Evolutionary conservation across 2,329 filamentous ascomycete genomes (phyloP).

Genomic region (Penicillium janthinellum): DNA sequence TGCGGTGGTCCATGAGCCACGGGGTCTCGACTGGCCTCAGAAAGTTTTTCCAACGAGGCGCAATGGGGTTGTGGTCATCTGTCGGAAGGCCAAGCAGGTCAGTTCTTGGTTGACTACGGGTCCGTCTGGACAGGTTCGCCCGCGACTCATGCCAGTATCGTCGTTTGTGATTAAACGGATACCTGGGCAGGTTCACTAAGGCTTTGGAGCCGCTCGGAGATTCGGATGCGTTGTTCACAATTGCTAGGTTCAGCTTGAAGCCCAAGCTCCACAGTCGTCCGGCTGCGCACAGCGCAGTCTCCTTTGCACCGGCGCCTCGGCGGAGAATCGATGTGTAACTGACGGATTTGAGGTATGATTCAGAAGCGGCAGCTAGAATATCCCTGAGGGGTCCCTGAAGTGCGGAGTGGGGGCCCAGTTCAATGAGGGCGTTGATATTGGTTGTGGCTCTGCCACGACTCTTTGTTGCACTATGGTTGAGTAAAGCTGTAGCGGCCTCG

Average conservation of each 20-base stretch:
- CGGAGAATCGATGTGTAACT: neutral
- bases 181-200: neutral
- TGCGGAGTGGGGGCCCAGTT: neutral
- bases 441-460: neutral
- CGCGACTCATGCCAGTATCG: neutral
- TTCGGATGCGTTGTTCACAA: too few relatives aligned
- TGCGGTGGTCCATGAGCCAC: neutral
- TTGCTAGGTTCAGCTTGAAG: too few relatives aligned
- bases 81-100: constrained; percentile 1
- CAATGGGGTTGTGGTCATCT: neutral
- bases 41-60: constrained; percentile 1
- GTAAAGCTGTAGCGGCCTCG: neutral
- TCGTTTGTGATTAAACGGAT: neutral
- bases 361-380: neutral
- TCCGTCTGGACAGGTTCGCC: neutral
- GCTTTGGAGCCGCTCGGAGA: too few relatives aligned
- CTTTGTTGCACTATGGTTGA: neutral
- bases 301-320: neutral
- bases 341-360: neutral
- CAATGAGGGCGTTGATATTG: neutral
- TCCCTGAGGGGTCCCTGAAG: neutral
- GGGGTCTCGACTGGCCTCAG: neutral
- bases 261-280: too few relatives aligned
- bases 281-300: neutral
- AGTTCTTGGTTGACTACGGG: neutral